Evolutionary conservation across 2,329 filamentous ascomycete genomes (phyloP).

Genomic region (Pseudopyricularia cyperi): DNA sequence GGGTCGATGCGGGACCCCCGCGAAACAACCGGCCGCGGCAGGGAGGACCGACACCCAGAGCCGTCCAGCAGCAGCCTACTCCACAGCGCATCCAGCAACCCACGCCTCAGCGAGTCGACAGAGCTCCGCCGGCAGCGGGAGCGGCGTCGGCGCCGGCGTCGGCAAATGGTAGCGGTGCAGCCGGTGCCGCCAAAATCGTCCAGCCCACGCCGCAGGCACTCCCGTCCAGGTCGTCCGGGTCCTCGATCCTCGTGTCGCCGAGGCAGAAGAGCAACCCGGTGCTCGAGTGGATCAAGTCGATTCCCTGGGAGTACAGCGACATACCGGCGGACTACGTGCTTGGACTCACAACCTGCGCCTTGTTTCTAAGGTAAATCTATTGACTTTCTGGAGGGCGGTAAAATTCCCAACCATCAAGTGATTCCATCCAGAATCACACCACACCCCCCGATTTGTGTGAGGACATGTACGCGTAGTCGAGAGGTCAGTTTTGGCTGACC

Average conservation of each 20-base stretch:
- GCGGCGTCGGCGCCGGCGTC: conserved; percentile 16
- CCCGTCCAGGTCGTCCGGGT: conserved; percentile 49
- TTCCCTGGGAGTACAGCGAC: conserved; percentile 88
- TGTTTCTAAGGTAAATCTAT: conserved; percentile 56
- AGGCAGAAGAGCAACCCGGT: conserved; percentile 94
- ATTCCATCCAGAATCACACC: no score
- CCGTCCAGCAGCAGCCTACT: conserved; percentile 26
- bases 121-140: conserved; percentile 17
- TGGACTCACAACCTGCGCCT: conserved; percentile 73
- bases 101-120: conserved; percentile 43
- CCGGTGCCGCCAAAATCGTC: conserved; percentile 48
- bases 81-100: conserved; percentile 33
- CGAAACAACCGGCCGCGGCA: not conserved
- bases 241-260: conserved; percentile 77
- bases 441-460: no score
- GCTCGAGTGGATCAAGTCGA: conserved; percentile 63
- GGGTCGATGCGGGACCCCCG: conserved; percentile 22
- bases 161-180: conserved; percentile 5
- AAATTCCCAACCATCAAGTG: no score
- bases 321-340: conserved; percentile 92
- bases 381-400: not conserved
- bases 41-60: conserved; percentile 4
- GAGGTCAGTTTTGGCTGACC: not conserved
- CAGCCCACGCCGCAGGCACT: conserved; percentile 86
- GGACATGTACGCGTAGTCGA: not conserved